Evolutionary conservation across 495 filamentous ascomycete species (phyloP).

Genomic region (Penicillium dipodomyicola): DNA sequence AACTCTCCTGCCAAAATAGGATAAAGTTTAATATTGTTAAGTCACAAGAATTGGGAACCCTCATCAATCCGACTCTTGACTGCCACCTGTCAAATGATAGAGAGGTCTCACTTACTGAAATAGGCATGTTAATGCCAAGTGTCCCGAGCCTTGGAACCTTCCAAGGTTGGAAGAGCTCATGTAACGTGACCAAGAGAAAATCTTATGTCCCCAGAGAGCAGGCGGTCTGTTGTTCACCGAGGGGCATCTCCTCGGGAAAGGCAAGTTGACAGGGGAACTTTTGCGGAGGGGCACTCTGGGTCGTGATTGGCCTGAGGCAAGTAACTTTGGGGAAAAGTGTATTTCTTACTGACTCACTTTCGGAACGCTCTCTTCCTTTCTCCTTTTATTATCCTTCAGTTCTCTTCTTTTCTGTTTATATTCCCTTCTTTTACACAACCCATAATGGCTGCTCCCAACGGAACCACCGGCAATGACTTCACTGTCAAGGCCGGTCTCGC

Average conservation of each 20-base stretch:
- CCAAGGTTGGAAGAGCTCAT: no score
- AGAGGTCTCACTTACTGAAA: not conserved
- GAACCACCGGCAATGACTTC: constrained; percentile 50
- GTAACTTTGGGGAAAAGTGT: constrained; percentile 15
- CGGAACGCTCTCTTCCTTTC: constrained; percentile 2
- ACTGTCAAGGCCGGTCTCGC: constrained; percentile 90
- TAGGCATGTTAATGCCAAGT: not conserved
- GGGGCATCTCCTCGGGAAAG: constrained; percentile 12
- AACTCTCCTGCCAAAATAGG: constrained; percentile 1
- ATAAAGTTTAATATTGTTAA: not conserved
- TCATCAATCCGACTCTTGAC: not conserved
- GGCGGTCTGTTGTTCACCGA: constrained; percentile 12
- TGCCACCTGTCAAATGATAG: not conserved
- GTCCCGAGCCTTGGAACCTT: no score
- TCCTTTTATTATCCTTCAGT: constrained; percentile 4
- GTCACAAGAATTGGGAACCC: not conserved
- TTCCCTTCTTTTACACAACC: constrained; percentile 13
- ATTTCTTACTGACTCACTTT: constrained; percentile 25
- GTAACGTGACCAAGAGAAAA: no score
- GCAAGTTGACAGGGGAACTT: not conserved
- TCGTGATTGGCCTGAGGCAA: constrained; percentile 20
- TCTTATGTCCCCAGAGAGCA: not conserved
- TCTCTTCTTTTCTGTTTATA: constrained; percentile 7
- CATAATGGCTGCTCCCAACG: constrained; percentile 42
- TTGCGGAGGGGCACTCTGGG: constrained; percentile 12